Percentiles rank a stretch among this genome's conserved stretches.
Evolutionary conservation across 2,329 filamentous ascomycete species (phyloP).

Genomic region (Colletotrichum sp.): DNA sequence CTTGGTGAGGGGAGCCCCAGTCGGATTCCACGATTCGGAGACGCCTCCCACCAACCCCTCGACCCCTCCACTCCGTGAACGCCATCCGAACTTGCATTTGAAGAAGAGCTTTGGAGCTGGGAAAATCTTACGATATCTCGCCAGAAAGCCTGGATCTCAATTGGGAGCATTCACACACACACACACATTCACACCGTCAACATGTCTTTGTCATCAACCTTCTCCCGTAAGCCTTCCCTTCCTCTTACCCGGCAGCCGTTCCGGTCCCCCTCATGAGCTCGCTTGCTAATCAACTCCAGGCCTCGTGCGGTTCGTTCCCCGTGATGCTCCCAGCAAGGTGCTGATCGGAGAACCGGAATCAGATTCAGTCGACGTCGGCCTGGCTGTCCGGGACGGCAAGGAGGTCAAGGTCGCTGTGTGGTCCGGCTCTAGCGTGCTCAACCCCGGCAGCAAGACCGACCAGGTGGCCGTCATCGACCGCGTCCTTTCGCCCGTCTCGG

Average conservation of each 20-base stretch:
- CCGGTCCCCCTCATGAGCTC: not conserved
- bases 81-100: slow-evolving; percentile 1
- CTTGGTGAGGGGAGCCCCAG: slow-evolving; percentile 3
- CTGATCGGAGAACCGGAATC: slow-evolving; percentile 63
- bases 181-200: not conserved
- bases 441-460: slow-evolving; percentile 56
- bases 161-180: not conserved
- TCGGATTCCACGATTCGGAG: slow-evolving; percentile 2
- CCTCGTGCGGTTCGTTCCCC: slow-evolving; percentile 64
- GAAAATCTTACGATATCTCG: not conserved
- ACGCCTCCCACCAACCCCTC: not conserved
- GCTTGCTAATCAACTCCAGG: slow-evolving; percentile 38
- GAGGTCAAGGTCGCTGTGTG: slow-evolving; percentile 63
- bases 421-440: slow-evolving; percentile 62
- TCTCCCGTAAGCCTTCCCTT: not conserved
- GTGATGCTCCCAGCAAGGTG: slow-evolving; percentile 50
- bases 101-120: not conserved
- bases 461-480: slow-evolving; percentile 48
- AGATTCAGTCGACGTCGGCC: slow-evolving; percentile 59
- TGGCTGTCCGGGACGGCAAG: slow-evolving; percentile 59
- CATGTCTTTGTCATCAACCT: slow-evolving; percentile 2
- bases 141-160: not conserved
- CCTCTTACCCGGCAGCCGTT: not conserved
- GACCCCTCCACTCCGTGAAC: not conserved
- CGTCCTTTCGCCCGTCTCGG: slow-evolving; percentile 49